A percentile compares a stretch with the other conserved stretches of the same genome.
phyloP scores from a whole-genome alignment of 805 yeast genomes.

The Kuraishia floccosa region DNA sequence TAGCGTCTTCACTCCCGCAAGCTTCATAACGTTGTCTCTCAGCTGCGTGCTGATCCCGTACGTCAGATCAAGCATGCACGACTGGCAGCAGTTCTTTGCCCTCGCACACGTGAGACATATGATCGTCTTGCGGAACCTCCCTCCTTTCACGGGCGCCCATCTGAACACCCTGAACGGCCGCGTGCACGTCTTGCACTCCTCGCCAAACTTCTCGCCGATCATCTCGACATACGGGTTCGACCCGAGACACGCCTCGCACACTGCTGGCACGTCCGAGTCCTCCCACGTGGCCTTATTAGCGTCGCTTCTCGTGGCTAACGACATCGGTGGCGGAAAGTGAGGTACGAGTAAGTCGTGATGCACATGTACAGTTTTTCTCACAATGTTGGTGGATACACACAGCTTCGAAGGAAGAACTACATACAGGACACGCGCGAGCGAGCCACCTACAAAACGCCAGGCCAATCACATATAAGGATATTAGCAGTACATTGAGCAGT shows the following conservation, averaged over 20 bases:
- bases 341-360: not conserved
- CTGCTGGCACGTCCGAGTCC: slow-evolving; percentile 37
- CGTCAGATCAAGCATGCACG: slow-evolving; percentile 73
- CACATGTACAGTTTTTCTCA: not conserved
- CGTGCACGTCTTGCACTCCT: slow-evolving; percentile 79
- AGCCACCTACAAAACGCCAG: too few species aligned
- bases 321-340: not conserved
- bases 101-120: slow-evolving; percentile 76
- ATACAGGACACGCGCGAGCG: too few species aligned
- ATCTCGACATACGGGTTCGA: slow-evolving; percentile 52
- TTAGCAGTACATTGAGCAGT: too few species aligned
- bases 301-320: slow-evolving; percentile 1
- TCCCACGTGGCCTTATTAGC: slow-evolving; percentile 1
- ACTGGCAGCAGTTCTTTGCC: slow-evolving; percentile 76
- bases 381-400: not conserved
- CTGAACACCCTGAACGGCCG: slow-evolving; percentile 73
- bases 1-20: slow-evolving; percentile 37
- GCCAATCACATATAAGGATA: too few species aligned
- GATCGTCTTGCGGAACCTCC: slow-evolving; percentile 44
- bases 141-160: slow-evolving; percentile 45
- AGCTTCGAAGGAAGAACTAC: too few species aligned
- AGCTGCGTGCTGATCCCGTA: slow-evolving; percentile 72
- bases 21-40: slow-evolving; percentile 69
- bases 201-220: slow-evolving; percentile 60
- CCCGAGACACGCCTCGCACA: slow-evolving; percentile 72